Conservation (phyloP, 179 eudicot species). For the Heliamphora pulchella region DNA sequence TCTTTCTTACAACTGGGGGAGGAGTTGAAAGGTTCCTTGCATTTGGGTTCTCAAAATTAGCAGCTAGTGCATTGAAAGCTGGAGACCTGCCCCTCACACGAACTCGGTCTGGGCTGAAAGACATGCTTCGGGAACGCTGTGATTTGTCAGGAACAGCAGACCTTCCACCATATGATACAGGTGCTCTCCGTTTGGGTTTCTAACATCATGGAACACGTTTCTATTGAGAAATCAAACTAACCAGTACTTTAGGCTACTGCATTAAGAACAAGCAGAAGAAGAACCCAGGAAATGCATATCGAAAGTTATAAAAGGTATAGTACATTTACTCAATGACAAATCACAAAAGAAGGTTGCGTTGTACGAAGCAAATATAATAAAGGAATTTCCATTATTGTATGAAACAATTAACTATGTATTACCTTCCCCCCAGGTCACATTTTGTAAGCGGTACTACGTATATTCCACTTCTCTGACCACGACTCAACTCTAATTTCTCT, state of each 20-base stretch:
- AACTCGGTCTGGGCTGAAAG: slow-evolving; percentile 80
- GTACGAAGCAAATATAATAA: not conserved
- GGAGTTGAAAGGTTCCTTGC: slow-evolving; percentile 93
- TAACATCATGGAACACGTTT: slow-evolving; percentile 20
- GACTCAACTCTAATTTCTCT: not conserved
- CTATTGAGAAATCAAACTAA: slow-evolving; percentile 12
- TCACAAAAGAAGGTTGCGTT: not conserved
- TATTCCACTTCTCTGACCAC: not conserved
- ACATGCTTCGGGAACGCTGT: slow-evolving; percentile 88
- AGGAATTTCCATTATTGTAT: not conserved
- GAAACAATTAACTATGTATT: not conserved
- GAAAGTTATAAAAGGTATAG: not conserved
- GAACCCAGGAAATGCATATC: not conserved
- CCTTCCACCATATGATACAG: slow-evolving; percentile 69
- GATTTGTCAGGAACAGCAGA: slow-evolving; percentile 82
- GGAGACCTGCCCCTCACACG: slow-evolving; percentile 97
- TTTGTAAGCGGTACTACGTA: not conserved
- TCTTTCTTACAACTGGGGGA: slow-evolving; percentile 71
- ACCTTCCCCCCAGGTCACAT: not conserved
- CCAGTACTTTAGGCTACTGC: slow-evolving; percentile 12
- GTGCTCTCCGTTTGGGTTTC: slow-evolving; percentile 91
- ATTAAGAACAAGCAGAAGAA: not conserved
- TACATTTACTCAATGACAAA: not conserved
- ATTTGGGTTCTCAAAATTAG: slow-evolving; percentile 72
- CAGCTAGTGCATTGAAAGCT: slow-evolving; percentile 91